Evolutionary conservation across 257 asterid genomes (phyloP).

Genomic region (Sherardia arvensis): DNA sequence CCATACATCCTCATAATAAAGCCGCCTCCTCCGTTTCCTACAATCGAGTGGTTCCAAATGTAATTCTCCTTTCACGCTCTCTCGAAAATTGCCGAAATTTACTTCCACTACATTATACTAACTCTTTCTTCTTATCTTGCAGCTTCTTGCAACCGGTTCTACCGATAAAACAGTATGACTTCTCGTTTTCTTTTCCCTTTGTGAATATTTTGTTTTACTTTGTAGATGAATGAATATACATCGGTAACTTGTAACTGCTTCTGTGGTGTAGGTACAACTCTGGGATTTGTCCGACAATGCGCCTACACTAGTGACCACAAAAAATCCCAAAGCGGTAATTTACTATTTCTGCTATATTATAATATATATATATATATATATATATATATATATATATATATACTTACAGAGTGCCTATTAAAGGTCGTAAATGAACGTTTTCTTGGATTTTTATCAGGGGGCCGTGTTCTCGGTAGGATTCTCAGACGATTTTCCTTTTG

Average conservation of each 20-base stretch:
- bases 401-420: not conserved
- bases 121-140: constrained; percentile 18
- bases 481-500: constrained; percentile 62
- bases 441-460: constrained; percentile 45
- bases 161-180: constrained; percentile 65
- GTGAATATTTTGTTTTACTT: not conserved
- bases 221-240: not conserved
- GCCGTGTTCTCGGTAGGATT: constrained; percentile 74
- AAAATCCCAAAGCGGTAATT: constrained; percentile 40
- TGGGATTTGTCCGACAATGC: constrained; percentile 75
- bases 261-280: constrained; percentile 60
- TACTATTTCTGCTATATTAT: not conserved
- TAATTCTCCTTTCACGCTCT: constrained; percentile 13
- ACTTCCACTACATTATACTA: constrained; percentile 9
- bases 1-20: constrained; percentile 88
- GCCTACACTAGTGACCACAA: constrained; percentile 53
- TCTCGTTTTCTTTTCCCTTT: constrained; percentile 3
- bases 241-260: not conserved
- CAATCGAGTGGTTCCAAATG: constrained; percentile 59
- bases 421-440: not conserved
- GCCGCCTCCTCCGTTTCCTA: constrained; percentile 69
- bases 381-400: too few relatives aligned
- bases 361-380: too few relatives aligned
- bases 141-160: constrained; percentile 95
- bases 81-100: constrained; percentile 1